phyloP scores from a whole-genome alignment of 2,329 filamentous ascomycete species.

The Penicillium sp. region DNA sequence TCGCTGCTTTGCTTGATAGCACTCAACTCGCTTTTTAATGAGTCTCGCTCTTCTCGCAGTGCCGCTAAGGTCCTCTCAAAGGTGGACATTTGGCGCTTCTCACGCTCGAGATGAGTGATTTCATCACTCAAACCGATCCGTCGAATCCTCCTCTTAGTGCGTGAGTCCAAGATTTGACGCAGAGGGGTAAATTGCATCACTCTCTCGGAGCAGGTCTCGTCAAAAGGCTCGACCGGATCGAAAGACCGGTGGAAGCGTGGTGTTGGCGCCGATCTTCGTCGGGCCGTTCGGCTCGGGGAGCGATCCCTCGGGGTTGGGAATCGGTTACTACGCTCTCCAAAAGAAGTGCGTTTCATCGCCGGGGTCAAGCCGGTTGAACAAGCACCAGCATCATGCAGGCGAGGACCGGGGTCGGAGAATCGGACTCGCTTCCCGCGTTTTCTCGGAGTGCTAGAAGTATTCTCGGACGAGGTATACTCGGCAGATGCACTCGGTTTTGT shows the following conservation, averaged over 20 bases:
- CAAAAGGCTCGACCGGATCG: constrained; percentile 21
- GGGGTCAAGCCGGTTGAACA: constrained; percentile 47
- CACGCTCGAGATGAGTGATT: constrained; percentile 44
- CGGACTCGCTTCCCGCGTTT: constrained; percentile 44
- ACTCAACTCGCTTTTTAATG: constrained; percentile 28
- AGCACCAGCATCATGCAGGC: constrained; percentile 16
- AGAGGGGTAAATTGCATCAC: constrained; percentile 47
- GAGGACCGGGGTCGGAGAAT: constrained; percentile 45
- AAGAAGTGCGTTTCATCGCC: constrained; percentile 39
- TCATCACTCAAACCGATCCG: constrained; percentile 48
- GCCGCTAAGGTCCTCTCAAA: constrained; percentile 26
- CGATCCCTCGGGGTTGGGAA: constrained; percentile 21
- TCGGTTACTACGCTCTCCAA: constrained; percentile 27
- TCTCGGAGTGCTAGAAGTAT: constrained; percentile 26
- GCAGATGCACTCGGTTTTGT: constrained; percentile 12
- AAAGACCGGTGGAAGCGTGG: constrained; percentile 20
- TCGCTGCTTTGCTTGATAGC: constrained; percentile 13
- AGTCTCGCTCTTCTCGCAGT: constrained; percentile 29
- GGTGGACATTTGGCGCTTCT: constrained; percentile 32
- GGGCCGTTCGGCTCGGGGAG: constrained; percentile 28
- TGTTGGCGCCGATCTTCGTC: constrained; percentile 38
- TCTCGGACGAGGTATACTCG: background rate
- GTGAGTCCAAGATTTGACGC: constrained; percentile 42
- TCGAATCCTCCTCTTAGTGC: constrained; percentile 44
- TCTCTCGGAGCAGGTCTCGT: constrained; percentile 23